These are phyloP conservation scores for Apiospora aurea DNA, from an alignment of 2,329 filamentous ascomycete species.

Conservation along the genomic window DNA sequence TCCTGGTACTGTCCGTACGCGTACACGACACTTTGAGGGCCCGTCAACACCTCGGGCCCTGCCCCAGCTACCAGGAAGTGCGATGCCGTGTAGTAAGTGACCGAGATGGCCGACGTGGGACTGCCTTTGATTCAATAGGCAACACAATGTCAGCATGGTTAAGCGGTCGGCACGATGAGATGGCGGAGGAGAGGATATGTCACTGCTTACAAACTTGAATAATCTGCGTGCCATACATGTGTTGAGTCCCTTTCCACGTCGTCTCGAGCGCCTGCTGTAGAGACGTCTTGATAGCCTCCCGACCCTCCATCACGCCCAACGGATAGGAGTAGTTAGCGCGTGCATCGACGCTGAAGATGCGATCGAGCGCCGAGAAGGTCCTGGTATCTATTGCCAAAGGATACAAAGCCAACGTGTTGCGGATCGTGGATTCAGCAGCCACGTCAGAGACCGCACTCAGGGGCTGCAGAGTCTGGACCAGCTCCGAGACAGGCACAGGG, in stretches of 20 bases:
- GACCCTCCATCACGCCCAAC: constrained; percentile 3
- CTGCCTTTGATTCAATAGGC: neutral
- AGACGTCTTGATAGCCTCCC: neutral
- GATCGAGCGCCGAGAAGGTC: neutral
- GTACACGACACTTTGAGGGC: neutral
- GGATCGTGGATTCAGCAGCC: constrained; percentile 1
- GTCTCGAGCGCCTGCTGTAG: neutral
- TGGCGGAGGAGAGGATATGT: too few species aligned
- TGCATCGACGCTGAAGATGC: constrained; percentile 10
- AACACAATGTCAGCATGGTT: neutral
- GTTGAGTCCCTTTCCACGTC: neutral
- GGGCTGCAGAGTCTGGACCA: neutral
- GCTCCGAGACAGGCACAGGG: neutral
- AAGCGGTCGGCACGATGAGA: neutral
- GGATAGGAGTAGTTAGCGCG: constrained; percentile 17
- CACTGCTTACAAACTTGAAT: neutral
- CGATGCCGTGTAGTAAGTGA: constrained; percentile 14
- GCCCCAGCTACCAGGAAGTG: neutral
- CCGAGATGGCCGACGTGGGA: constrained; percentile 19
- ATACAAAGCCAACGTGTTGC: constrained; percentile 13
- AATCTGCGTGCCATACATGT: neutral
- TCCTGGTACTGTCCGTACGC: constrained; percentile 4
- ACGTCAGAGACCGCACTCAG: neutral
- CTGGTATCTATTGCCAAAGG: constrained; percentile 6
- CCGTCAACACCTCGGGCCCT: neutral